Base-by-base conservation (phyloP, 768 basidiomycete genomes). In the Tylopilus felleus region DNA sequence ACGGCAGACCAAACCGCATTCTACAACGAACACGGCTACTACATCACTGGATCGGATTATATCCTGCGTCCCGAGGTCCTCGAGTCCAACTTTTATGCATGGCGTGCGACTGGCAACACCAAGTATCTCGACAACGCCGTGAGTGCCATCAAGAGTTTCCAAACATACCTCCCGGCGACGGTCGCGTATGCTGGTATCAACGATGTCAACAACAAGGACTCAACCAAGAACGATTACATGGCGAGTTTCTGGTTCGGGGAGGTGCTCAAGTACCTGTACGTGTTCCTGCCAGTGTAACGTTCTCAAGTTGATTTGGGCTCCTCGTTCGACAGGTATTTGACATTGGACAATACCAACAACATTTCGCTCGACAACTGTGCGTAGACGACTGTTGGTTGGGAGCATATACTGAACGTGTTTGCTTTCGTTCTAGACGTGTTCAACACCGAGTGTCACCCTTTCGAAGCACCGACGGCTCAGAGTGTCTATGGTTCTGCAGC, bases 81-180 rank as follows among this genome's bases (percentile, higher is more conserved):
- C 14, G 87, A 90, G 67, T 85, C 82, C 49, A 89, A 88, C 73
- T 90, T 90, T 73, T 86, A 90, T 54, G 88, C 87, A 0, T 90
- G 77, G 77, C 81, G 89, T 22, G 80, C 76, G 16, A 88, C 87
- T 3, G 88, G 88, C 1, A 73, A 90, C 59, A 67, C 69, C 7
- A 87, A 85, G 61, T 90, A 88, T 66, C 75, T 84, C 29, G 73
- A 86, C 47, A 80, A 84, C 21, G 87, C 88, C 3, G 78, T 74
- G 5, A 73, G 71, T 33, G 86, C 85, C 9, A 69, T 86, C 17
- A 52, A 70, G 41, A 82, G 79, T 60, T 85, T 90, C 73, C 75
- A 82, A 59, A 75, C 74, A 46, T 84, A 75, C 65, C 68, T 88
- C 40, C 65, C 64, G 1, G 53, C 66, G 1, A 61, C 75, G 3